Evolutionary conservation across 306 rosid genomes (phyloP).

Genomic region (Gastrolobium villosum): DNA sequence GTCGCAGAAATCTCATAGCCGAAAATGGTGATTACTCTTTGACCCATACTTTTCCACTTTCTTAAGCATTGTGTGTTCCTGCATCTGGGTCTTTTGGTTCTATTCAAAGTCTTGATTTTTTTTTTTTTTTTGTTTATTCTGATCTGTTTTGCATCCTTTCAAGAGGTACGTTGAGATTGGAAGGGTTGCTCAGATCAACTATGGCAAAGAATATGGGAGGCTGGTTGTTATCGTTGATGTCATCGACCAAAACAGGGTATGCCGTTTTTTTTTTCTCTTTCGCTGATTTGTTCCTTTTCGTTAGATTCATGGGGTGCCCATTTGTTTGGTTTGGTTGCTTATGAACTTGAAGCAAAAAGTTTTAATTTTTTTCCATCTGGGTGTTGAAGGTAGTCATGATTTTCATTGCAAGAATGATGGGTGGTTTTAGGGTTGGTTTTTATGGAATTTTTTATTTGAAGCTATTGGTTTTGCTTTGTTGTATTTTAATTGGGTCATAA

Average conservation of each 20-base stretch:
- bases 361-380: neutral
- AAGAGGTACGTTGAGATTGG: conserved; percentile 89
- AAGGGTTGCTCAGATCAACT: conserved; percentile 84
- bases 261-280: neutral
- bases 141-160: conserved; percentile 65
- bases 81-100: neutral
- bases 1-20: conserved; percentile 39
- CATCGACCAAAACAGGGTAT: conserved; percentile 77
- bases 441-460: neutral
- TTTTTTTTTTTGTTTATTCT: neutral
- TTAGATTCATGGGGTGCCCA: neutral
- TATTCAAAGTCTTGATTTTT: neutral
- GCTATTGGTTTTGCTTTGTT: neutral
- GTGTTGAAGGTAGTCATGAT: neutral
- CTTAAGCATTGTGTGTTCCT: neutral
- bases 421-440: neutral
- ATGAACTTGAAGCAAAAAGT: neutral
- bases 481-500: neutral
- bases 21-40: conserved; percentile 62
- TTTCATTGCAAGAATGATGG: no score
- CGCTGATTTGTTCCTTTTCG: neutral
- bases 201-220: conserved; percentile 78
- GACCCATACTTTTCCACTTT: neutral
- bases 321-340: neutral
- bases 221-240: conserved; percentile 83